These are phyloP conservation scores for Metroxylon sagu DNA, from an alignment of 176 grass and related monocot genomes.

Conservation along the genomic window DNA sequence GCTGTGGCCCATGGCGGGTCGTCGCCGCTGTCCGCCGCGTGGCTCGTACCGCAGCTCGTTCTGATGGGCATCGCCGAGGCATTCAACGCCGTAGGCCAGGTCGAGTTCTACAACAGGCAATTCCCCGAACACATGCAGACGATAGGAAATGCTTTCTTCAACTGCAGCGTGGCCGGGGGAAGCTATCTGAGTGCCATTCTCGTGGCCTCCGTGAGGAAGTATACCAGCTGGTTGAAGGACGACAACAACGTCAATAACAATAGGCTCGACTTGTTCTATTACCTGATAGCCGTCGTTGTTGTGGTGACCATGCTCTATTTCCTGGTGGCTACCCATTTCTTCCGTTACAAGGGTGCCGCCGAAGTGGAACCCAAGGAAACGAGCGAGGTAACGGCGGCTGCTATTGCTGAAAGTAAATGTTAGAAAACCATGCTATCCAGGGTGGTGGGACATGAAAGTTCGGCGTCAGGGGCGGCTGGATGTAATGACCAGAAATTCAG, in stretches of 20 bases:
- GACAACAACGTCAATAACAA: conserved; percentile 10
- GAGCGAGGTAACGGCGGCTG: no score
- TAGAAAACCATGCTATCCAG: no score
- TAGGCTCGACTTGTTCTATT: no score
- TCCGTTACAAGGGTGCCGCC: no score
- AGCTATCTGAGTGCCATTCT: conserved; percentile 60
- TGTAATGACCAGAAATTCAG: no score
- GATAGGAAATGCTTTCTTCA: conserved; percentile 52
- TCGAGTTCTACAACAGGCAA: conserved; percentile 80
- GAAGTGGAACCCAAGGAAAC: no score
- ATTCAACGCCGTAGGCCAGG: conserved; percentile 63
- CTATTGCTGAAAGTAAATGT: no score
- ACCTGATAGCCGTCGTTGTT: no score
- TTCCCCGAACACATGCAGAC: conserved; percentile 78
- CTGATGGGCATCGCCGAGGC: conserved; percentile 61
- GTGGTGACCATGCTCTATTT: no score
- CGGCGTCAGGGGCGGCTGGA: no score
- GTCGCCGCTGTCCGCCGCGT: conserved; percentile 50
- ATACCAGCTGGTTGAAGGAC: conserved; percentile 25
- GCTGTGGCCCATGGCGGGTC: conserved; percentile 48
- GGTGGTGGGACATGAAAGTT: no score
- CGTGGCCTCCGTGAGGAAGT: conserved; percentile 31
- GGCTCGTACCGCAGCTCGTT: conserved; percentile 63
- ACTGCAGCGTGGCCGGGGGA: conserved; percentile 31
- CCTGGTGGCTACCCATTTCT: no score